Percentiles rank a stretch among this genome's conserved stretches.
These are phyloP conservation scores for Scedosporium dehoogii DNA, from an alignment of 2,329 filamentous ascomycete species.

Conservation along the genomic window DNA sequence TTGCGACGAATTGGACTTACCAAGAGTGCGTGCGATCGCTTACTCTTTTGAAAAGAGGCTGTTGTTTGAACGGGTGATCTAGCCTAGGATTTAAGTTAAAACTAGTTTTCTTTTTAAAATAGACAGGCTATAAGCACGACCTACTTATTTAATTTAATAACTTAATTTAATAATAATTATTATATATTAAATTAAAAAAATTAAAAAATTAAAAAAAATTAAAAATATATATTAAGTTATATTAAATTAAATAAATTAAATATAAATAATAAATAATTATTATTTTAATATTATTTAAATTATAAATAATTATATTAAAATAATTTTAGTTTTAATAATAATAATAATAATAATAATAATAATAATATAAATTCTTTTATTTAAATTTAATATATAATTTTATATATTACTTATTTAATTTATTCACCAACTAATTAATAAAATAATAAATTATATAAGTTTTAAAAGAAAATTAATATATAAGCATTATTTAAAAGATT, in stretches of 20 bases:
- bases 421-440: background rate
- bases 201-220: background rate
- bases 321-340: background rate
- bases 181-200: background rate
- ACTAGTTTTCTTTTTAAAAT: background rate
- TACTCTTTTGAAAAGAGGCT: no score
- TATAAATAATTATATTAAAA: background rate
- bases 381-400: background rate
- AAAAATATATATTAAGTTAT: background rate
- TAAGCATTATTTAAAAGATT: background rate
- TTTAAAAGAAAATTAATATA: background rate
- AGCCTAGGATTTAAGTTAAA: background rate
- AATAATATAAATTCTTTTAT: background rate
- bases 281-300: background rate
- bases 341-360: background rate
- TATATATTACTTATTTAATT: background rate
- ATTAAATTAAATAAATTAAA: background rate
- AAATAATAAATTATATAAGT: background rate
- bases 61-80: no score
- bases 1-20: background rate
- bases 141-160: background rate
- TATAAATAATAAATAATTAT: background rate
- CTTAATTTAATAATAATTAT: background rate
- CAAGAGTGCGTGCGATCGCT: background rate
- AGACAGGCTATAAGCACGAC: background rate